Evolutionary conservation across 192 early-diverging fungal genomes (phyloP), one percentile per base, ranked within the genome.

Genomic region (Rhizophagus sp.): DNA sequence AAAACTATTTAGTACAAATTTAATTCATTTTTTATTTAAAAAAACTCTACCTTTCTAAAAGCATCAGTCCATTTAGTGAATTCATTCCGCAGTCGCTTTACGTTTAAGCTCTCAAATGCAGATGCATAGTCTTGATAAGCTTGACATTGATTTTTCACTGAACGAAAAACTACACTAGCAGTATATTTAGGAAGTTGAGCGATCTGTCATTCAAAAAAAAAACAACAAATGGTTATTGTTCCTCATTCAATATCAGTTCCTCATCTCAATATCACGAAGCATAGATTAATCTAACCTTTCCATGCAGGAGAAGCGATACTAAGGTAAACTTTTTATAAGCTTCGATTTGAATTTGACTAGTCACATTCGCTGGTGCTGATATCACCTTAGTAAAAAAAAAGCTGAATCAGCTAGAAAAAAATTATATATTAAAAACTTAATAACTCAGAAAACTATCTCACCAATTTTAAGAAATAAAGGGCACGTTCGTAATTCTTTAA

Each of bases 261-360:
- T n/a, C n/a, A n/a, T n/a, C n/a, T n/a, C n/a, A 34, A 52, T 30
- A 17, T 22, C 49, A 17, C 22, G 27, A n/a, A 15, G 63, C 5
- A 62, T 75, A 49, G n/a, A 69, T 72, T 7, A 73, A 57, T 39
- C 36, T 36, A 72, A 91, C 84, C 70, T 80, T 82, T 66, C 94
- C 94, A 34, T 88, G 47, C 10, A 85, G 81, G 24, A 95, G 84
- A 13, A 96, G 78, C 9, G 89, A 90, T 30, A 90, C 85, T 27
- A 96, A 81, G 3, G 90, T 80, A 75, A 85, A 93, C 71, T 93
- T 93, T 70, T 93, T 92, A 85, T 91, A 89, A 0, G 92, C 90
- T 82, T 95, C 93, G 44, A 95, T 78, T 82, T 94, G 93, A 75
- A 96, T 94, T 24, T 86, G 84, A 71, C 92, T 94, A 3, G 86